Base-by-base conservation (phyloP, 441 rosid genomes). In the Erysimum pusillum region DNA sequence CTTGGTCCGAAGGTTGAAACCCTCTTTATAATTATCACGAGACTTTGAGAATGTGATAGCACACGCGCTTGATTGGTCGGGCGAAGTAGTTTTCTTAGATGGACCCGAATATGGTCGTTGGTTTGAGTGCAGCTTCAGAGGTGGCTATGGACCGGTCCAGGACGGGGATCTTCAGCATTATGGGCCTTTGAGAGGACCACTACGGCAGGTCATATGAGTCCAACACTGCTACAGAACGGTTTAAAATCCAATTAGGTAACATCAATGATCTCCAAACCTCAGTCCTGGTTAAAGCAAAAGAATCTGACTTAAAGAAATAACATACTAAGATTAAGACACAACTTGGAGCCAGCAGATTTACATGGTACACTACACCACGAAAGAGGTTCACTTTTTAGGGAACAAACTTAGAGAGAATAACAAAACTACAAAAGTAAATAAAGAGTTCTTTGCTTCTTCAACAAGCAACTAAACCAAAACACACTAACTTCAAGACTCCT, bases 301-400 rank as follows among this genome's bases (percentile, higher is more conserved):
- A 60, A 28, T 67, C 4, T 2, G 15, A 49, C 56, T 39, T 3
- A n/a, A 3, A 52, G 70, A 76, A 52, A 76, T 44, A 70, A 77
- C 54, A 77, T 58, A 73, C 44, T 72, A 67, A 61, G 45, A 67
- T 73, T 67, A 73, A 20, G 77, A 67, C 74, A 77, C 46, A 71
- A 78, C 67, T 57, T 56, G 38, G 58, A 76, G 80, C 71, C 60
- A 76, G 76, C 76, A 76, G 80, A 76, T 76, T 18, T 70, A 65
- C 80, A 64, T 77, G 80, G 80, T 48, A 77, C 72, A 71, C 35
- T 35, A 45, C 36, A 74, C 77, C 77, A 77, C 77, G 69, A 60
- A 73, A 51, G 69, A 60, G 74, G 69, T 78, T 78, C 74, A 78
- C 62, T 20, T 67, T 41, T 59, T 22, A 66, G 74, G 73, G 63